Evolutionary conservation across 163 green algal genomes (phyloP), one percentile per base, ranked within the genome.

Genomic region (Scenedesmus sp.): DNA sequence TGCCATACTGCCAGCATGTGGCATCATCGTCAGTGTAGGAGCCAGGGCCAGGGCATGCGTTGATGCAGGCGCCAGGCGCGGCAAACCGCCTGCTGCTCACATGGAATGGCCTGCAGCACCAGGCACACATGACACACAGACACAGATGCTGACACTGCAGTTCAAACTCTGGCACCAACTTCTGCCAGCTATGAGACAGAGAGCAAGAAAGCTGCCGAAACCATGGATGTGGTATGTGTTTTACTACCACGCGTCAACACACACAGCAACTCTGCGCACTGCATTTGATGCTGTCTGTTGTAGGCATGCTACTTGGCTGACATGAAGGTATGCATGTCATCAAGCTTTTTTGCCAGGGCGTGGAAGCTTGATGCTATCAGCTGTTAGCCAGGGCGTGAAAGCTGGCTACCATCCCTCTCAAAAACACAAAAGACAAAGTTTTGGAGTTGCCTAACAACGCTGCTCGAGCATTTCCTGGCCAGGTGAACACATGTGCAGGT

Each of bases 41-140:
- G 10, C 83, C 83, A 59, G 83, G 83, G 22, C 83, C 83, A 49
- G 83, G 83, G 51, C 43, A 78, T 42, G 33, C 56, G 51, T 78
- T 87, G 51, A 78, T 35, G 82, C 82, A 61, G 15, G 51, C 35
- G 40, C 53, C 68, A 53, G 51, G 42, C 35, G n/a, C 40, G 5
- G 51, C 30, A 12, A 81, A 81, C 0, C 83, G 59, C 43, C 30
- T 65, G 51, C 35, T 89, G 83, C 61, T 81, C 42, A 35, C 40
- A 49, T 65, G 68, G 83, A 89, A 89, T 1, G 83, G 59, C 83
- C 83, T 81, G 83, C 70, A 30, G 51, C 24, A 13, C 5, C 26
- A 51, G 7, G 40, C 37, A 81, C 10, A 59, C n/a, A n/a, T n/a
- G n/a, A n/a, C n/a, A n/a, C n/a, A n/a, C n/a, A n/a, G n/a, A n/a